Evolutionary conservation across 2,329 filamentous ascomycete species (phyloP), one percentile per base, ranked within the genome.

Genomic region (Fusarium sp.): DNA sequence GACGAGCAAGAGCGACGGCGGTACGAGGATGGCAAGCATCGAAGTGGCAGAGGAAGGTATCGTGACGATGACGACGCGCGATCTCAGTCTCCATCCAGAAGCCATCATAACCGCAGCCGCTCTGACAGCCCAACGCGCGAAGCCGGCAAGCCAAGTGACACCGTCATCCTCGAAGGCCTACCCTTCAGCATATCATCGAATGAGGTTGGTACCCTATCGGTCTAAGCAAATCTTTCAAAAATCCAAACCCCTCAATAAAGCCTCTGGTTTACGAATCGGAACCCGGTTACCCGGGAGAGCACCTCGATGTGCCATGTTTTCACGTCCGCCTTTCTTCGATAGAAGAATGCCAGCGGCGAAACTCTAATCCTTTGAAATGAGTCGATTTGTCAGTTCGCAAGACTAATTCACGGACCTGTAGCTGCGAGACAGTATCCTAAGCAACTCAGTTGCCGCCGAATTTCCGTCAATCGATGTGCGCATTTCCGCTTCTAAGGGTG

Each of bases 141-240:
- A 46, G 79, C 81, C 28, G 81, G 81, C 49, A 74, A 72, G 59
- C 84, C 84, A 33, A 85, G 80, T 67, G 81, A 85, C 65, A 87
- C 84, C 34, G 80, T 88, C 52, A 86, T 88, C 54, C 78, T 89
- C 43, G 86, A 89, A 72, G 85, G 86, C 55, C 71, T 88, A 57
- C 84, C 85, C 33, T 75, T 79, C 59, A 82, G 82, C 57, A 79
- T 86, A 62, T 83, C 83, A 61, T 79, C 84, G 76, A 80, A 81
- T 75, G 84, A 87, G 79, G 86, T 88, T 82, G 78, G 84, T 77
- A 71, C 67, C 72, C 73, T 73, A 34, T 56, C 46, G 63, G 54
- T 69, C 56, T 64, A 57, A 71, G 57, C 54, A 50, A 63, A 56
- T 58, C 48, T 50, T 58, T 50, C 38, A 45, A 60, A 38, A 59